Evolutionary conservation across 345 rosid genomes (phyloP).

Genomic region (Mercurialis annua): DNA sequence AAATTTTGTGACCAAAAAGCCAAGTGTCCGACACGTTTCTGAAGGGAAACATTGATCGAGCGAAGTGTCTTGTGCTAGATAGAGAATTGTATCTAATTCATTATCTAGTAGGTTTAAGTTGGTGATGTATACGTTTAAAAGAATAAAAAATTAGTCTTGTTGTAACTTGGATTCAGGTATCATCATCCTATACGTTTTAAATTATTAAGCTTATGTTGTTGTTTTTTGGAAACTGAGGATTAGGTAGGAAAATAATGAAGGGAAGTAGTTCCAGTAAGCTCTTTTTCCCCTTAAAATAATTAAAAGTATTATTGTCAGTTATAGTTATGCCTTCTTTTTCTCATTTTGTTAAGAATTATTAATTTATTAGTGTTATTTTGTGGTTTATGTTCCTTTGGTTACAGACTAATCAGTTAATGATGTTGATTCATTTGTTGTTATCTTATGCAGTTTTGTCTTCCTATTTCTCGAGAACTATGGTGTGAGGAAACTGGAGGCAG

Average conservation of each 20-base stretch:
- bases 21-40: too few species aligned
- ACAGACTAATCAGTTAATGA: slow-evolving; percentile 5
- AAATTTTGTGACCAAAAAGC: too few species aligned
- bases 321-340: neutral
- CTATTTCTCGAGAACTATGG: slow-evolving; percentile 92
- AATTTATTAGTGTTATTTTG: neutral
- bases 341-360: neutral
- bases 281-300: neutral
- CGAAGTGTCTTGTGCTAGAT: too few species aligned
- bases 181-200: neutral
- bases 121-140: neutral
- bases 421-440: slow-evolving; percentile 15
- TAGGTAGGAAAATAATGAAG: neutral
- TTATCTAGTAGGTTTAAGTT: too few species aligned
- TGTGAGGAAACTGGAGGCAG: slow-evolving; percentile 85
- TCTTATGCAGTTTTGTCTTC: slow-evolving; percentile 69
- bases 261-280: neutral
- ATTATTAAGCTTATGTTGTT: neutral
- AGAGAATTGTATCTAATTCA: too few species aligned
- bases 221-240: neutral
- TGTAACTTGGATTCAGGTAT: neutral
- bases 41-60: too few species aligned
- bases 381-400: neutral
- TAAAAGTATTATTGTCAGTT: neutral
- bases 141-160: neutral